These are phyloP conservation scores for Epithemia pelagica DNA, from an alignment of 108 stramenopile genomes.

Conservation along the genomic window DNA sequence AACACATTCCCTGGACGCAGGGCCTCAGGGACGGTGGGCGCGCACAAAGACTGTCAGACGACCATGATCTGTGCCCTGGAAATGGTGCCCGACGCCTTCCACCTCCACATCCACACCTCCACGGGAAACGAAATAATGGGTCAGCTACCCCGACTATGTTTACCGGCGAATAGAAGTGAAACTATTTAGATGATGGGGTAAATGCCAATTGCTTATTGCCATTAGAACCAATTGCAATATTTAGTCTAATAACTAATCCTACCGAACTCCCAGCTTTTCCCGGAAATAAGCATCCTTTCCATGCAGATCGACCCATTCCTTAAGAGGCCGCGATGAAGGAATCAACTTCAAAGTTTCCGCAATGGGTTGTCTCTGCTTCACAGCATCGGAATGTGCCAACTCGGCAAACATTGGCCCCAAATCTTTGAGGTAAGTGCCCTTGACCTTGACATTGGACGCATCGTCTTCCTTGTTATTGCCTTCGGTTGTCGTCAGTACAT, in stretches of 20 bases:
- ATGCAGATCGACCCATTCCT: constrained; percentile 47
- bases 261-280: constrained; percentile 51
- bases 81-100: too few relatives aligned
- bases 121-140: too few relatives aligned
- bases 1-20: too few relatives aligned
- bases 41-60: too few relatives aligned
- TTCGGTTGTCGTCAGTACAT: constrained; percentile 33
- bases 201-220: too few relatives aligned
- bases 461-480: constrained; percentile 6
- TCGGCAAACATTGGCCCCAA: constrained; percentile 46
- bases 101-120: too few relatives aligned
- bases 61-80: too few relatives aligned
- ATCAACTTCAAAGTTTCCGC: constrained; percentile 49
- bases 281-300: constrained; percentile 40
- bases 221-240: too few relatives aligned
- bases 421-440: constrained; percentile 50
- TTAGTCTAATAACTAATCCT: background rate
- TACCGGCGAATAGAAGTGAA: too few relatives aligned
- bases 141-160: too few relatives aligned
- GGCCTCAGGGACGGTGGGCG: too few relatives aligned
- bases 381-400: constrained; percentile 28
- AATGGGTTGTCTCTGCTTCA: constrained; percentile 30
- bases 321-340: constrained; percentile 33
- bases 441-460: constrained; percentile 15
- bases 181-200: too few relatives aligned